Conservation (phyloP, 257 asterid genomes). For the Avicennia marina region DNA sequence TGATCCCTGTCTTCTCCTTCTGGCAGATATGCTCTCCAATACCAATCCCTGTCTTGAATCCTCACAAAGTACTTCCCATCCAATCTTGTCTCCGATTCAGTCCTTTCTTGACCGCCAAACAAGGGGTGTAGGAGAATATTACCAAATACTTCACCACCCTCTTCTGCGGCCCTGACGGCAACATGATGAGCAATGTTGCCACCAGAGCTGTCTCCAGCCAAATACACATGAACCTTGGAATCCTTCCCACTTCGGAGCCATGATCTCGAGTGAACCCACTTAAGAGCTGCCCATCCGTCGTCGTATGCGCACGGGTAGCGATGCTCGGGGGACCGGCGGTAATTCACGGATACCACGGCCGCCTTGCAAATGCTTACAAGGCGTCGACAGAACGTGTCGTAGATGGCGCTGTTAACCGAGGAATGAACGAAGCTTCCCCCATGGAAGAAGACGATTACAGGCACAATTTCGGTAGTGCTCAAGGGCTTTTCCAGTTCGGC, state of each 20-base stretch:
- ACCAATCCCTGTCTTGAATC: conserved; percentile 59
- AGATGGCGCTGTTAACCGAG: conserved; percentile 3
- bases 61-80: conserved; percentile 57
- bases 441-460: conserved; percentile 2
- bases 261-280: neutral
- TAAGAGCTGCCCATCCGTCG: conserved; percentile 1
- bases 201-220: conserved; percentile 58
- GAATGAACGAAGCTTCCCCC: conserved; percentile 6
- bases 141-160: conserved; percentile 37
- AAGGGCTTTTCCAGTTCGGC: neutral
- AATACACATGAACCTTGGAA: conserved; percentile 35
- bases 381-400: conserved; percentile 8
- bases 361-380: neutral
- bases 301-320: conserved; percentile 5
- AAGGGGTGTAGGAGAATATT: conserved; percentile 46
- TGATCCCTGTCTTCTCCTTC: conserved; percentile 54
- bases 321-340: conserved; percentile 8
- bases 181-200: conserved; percentile 64
- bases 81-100: conserved; percentile 43
- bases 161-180: conserved; percentile 42
- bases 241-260: conserved; percentile 19
- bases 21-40: conserved; percentile 58
- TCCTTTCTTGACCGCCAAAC: conserved; percentile 53
- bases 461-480: neutral
- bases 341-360: neutral